Percentiles rank a stretch among this genome's conserved stretches.
phyloP scores from a whole-genome alignment of 768 basidiomycete genomes.

The Leccinellum luteum region DNA sequence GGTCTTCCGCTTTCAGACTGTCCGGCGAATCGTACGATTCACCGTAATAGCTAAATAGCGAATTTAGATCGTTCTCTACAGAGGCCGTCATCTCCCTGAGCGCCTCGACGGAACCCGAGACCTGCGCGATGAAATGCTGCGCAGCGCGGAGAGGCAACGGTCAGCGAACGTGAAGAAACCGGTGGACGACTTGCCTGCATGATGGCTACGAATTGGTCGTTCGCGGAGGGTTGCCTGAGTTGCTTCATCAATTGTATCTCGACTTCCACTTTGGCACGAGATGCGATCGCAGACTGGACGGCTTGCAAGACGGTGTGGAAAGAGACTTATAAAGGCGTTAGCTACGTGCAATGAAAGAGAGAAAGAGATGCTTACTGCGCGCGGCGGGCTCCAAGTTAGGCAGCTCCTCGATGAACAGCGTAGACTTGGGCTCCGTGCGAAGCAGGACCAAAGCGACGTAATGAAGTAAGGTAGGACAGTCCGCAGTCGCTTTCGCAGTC shows the following conservation, averaged over 20 bases:
- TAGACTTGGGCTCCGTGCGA: conserved; percentile 59
- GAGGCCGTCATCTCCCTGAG: conserved; percentile 57
- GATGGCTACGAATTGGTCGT: conserved; percentile 62
- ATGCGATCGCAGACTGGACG: conserved; percentile 54
- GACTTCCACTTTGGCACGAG: conserved; percentile 51
- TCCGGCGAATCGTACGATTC: conserved; percentile 66
- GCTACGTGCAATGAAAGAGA: neutral
- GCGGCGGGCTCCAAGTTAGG: conserved; percentile 82
- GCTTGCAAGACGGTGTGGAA: conserved; percentile 59
- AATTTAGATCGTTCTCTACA: conserved; percentile 59
- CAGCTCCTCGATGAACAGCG: conserved; percentile 77
- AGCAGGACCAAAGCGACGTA: conserved; percentile 78
- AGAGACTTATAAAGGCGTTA: conserved; percentile 56
- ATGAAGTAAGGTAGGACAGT: conserved; percentile 88
- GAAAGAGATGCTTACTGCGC: conserved; percentile 45
- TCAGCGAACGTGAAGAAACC: neutral
- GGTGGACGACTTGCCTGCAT: conserved; percentile 55
- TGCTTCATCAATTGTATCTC: conserved; percentile 51
- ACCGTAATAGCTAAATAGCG: conserved; percentile 71
- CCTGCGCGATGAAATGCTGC: conserved; percentile 35
- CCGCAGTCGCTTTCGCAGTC: conserved; percentile 60
- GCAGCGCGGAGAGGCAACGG: neutral
- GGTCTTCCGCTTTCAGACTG: conserved; percentile 73
- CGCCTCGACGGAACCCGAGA: conserved; percentile 55
- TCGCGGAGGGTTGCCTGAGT: conserved; percentile 27